Conservation (phyloP, 495 filamentous ascomycete genomes). For the Penicillium nucicola region DNA sequence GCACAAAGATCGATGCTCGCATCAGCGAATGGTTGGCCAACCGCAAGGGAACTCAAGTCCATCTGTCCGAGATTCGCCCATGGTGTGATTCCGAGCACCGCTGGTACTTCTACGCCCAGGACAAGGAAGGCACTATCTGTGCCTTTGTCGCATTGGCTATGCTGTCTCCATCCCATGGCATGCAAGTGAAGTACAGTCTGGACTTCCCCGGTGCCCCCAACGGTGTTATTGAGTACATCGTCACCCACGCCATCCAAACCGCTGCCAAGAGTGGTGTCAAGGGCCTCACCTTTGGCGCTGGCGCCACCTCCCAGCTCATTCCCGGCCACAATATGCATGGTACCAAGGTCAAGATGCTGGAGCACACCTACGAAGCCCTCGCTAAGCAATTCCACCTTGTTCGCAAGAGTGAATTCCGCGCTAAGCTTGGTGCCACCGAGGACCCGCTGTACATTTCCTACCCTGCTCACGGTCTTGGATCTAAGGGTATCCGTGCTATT, state of each 20-base stretch:
- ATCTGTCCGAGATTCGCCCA: slow-evolving; percentile 77
- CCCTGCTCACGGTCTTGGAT: slow-evolving; percentile 73
- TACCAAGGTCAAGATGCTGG: slow-evolving; percentile 67
- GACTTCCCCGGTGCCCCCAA: slow-evolving; percentile 78
- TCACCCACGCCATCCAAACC: slow-evolving; percentile 70
- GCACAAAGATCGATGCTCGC: slow-evolving; percentile 62
- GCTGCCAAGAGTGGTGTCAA: slow-evolving; percentile 60
- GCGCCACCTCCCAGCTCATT: slow-evolving; percentile 62
- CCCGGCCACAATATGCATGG: slow-evolving; percentile 75
- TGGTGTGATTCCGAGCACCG: slow-evolving; percentile 77
- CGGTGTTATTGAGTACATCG: slow-evolving; percentile 76
- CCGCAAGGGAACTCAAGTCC: slow-evolving; percentile 79
- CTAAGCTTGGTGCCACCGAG: slow-evolving; percentile 76
- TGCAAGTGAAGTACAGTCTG: slow-evolving; percentile 85
- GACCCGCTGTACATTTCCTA: slow-evolving; percentile 81
- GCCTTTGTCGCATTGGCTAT: slow-evolving; percentile 73
- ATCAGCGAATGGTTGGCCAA: slow-evolving; percentile 74
- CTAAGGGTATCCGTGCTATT: slow-evolving; percentile 69
- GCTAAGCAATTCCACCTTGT: slow-evolving; percentile 74
- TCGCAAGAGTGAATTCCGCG: slow-evolving; percentile 80
- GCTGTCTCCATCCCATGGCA: slow-evolving; percentile 70
- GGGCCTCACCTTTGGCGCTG: slow-evolving; percentile 75
- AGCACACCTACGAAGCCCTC: slow-evolving; percentile 71
- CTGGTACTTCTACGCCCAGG: slow-evolving; percentile 74
- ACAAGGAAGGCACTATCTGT: slow-evolving; percentile 62